phyloP scores from a whole-genome alignment of 2,329 filamentous ascomycete genomes.

The Exophiala bonariae region DNA sequence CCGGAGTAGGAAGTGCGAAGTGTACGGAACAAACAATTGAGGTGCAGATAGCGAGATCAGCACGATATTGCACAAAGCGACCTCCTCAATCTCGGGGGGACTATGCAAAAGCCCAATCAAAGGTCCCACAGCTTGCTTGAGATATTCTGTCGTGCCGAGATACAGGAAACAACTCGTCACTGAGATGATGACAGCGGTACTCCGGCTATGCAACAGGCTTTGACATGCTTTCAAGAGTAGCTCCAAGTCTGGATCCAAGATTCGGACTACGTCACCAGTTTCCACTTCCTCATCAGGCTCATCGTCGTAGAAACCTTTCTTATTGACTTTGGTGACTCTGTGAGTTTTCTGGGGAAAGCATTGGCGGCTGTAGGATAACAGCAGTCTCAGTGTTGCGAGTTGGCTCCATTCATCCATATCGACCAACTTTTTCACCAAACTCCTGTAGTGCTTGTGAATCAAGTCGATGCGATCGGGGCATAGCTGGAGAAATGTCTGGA shows the following conservation, averaged over 20 bases:
- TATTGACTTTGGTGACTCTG: constrained; percentile 56
- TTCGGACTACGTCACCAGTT: constrained; percentile 53
- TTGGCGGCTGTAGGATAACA: constrained; percentile 80
- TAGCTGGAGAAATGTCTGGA: constrained; percentile 83
- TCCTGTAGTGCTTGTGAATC: constrained; percentile 85
- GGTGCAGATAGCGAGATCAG: constrained; percentile 80
- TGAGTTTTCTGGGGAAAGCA: constrained; percentile 76
- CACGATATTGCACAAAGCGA: constrained; percentile 91
- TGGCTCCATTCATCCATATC: constrained; percentile 99
- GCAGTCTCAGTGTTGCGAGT: constrained; percentile 74
- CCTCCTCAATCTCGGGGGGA: constrained; percentile 81
- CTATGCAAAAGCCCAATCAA: constrained; percentile 82
- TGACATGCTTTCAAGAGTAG: constrained; percentile 77
- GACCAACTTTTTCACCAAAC: constrained; percentile 82
- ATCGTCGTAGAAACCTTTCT: constrained; percentile 81
- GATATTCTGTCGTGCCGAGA: constrained; percentile 75
- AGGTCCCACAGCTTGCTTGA: constrained; percentile 75
- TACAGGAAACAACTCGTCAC: constrained; percentile 83
- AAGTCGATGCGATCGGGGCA: constrained; percentile 86
- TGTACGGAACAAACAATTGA: constrained; percentile 79
- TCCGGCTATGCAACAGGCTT: constrained; percentile 86
- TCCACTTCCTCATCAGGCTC: constrained; percentile 49
- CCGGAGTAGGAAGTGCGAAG: constrained; percentile 84
- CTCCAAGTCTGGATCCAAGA: constrained; percentile 79
- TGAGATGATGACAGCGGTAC: constrained; percentile 86